Base-by-base conservation (phyloP, 768 basidiomycete genomes). In the Rhizopogon vulgaris region DNA sequence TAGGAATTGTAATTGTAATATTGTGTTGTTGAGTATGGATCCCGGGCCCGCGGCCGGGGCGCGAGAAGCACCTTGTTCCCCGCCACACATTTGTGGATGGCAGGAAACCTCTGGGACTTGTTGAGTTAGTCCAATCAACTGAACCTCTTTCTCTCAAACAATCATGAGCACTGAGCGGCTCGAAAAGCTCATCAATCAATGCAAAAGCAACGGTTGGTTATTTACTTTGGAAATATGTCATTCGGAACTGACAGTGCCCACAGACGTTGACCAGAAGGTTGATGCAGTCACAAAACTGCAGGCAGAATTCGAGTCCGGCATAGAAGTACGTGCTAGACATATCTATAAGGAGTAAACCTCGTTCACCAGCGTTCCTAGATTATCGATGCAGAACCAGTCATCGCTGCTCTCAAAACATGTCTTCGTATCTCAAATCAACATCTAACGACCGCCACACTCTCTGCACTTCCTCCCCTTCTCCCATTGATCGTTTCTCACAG, bases 351-450 rank as follows among this genome's bases (percentile, higher is more conserved):
- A 6, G 18, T 6, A 14, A 7, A 14, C 32, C 18, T 46, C 30
- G 14, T 34, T 3, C 9, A 46, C 22, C 37, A 38, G 7, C 15
- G n/a, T 6, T 38, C 37, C 54, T 58, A 93, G 91, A 79, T 94
- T 50, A 63, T 76, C 25, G 90, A 92, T 63, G 67, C 83, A 7
- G 92, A 94, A 61, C 70, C 73, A 37, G 73, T 93, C 62, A 77
- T 93, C 54, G 71, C 72, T 52, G 73, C 78, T 37, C 76, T 94
- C 63, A 91, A 87, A 67, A 61, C 83, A 36, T 89, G 83, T 59
- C 77, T 94, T 59, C 81, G 88, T 59, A 83, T 83, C 40, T 78
- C 90, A 41, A 91, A 94, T 70, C 83, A 89, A 62, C 89, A 91
- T 60, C 73, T 94, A 38, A 80, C 84, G 7, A 83, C 82, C 50